Percentiles rank a stretch among this genome's conserved stretches.
phyloP scores from a whole-genome alignment of 148 eudicot species.

The Persicaria maculosa region DNA sequence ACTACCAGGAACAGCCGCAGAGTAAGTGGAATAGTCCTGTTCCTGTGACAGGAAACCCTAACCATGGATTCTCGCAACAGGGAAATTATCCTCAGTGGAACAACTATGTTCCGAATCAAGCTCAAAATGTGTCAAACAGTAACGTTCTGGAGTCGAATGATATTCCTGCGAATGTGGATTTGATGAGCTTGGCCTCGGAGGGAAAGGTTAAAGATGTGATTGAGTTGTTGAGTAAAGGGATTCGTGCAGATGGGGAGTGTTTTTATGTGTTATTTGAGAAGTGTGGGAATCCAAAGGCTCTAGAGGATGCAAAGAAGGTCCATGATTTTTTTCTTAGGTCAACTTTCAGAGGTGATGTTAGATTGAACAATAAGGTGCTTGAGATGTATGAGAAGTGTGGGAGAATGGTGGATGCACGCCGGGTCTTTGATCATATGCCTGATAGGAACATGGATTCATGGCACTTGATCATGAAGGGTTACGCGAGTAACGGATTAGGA shows the following conservation, averaged over 20 bases:
- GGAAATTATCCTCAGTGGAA: slow-evolving; percentile 19
- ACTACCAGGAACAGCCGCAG: slow-evolving; percentile 27
- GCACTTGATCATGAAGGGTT: slow-evolving; percentile 58
- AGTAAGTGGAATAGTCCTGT: slow-evolving; percentile 15
- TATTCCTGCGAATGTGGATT: slow-evolving; percentile 31
- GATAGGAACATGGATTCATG: slow-evolving; percentile 56
- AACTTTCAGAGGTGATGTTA: slow-evolving; percentile 37
- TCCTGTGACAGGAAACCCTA: slow-evolving; percentile 20
- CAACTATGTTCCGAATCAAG: slow-evolving; percentile 28
- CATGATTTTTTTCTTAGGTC: slow-evolving; percentile 63
- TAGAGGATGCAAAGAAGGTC: slow-evolving; percentile 60
- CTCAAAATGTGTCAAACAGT: slow-evolving; percentile 18
- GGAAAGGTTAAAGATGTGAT: slow-evolving; percentile 72
- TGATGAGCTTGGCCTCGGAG: slow-evolving; percentile 51
- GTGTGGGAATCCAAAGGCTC: slow-evolving; percentile 47
- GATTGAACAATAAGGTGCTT: slow-evolving; percentile 46
- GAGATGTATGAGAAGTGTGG: slow-evolving; percentile 62
- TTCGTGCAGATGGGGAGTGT: slow-evolving; percentile 41
- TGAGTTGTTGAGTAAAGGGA: slow-evolving; percentile 56
- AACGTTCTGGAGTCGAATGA: slow-evolving; percentile 18
- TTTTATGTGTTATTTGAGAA: slow-evolving; percentile 53
- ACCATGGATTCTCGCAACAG: slow-evolving; percentile 18
- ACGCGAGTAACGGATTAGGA: slow-evolving; percentile 53
- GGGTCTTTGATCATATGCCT: slow-evolving; percentile 80
- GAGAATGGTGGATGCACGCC: slow-evolving; percentile 64